Evolutionary conservation across 2,329 filamentous ascomycete genomes (phyloP), one percentile per base, ranked within the genome.

Genomic region (Graphilbum ipis-grandicollis): DNA sequence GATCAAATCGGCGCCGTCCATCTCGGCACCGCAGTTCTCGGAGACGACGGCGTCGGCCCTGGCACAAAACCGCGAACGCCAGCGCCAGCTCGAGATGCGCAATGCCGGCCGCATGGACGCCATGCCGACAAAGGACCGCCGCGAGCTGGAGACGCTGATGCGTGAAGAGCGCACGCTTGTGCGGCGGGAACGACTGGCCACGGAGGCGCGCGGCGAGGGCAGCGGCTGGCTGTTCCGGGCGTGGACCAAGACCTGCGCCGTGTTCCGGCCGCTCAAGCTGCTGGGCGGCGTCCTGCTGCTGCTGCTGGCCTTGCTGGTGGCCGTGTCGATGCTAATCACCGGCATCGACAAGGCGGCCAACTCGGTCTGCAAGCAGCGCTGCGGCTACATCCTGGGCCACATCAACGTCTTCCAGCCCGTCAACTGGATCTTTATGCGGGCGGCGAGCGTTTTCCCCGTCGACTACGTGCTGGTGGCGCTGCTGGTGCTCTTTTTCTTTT

Each of bases 281-380:
- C 56, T 96, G 13, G 79, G 83, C 2, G 90, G 90, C 13, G 63
- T 94, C 34, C 47, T 93, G 0, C 60, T 96, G 3, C 66, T 94
- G 23, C 46, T 84, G 2, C 53, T 93, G 18, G 68, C 82, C 1
- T 56, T 93, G 13, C 46, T 93, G 31, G 68, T 92, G 46, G 93
- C 84, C 69, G 69, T 79, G 9, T 93, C 83, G 12, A 96, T 98
- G 84, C 69, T 96, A 47, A 80, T 96, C 52, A 96, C 88, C 0
- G 80, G 76, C 46, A 85, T 96, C 50, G 90, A 98, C 68, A 96
- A 96, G 62, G 83, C 85, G 26, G 86, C 80, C 56, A 94, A 96
- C 61, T 94, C 86, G 4, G 63, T 92, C 43, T 98, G 90, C 69
- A 88, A 90, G 55, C 65, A 75, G 41, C 76, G 74, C 48, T 98